Conservation (phyloP, 108 stramenopile genomes). For the Fragilaria crotonensis region DNA sequence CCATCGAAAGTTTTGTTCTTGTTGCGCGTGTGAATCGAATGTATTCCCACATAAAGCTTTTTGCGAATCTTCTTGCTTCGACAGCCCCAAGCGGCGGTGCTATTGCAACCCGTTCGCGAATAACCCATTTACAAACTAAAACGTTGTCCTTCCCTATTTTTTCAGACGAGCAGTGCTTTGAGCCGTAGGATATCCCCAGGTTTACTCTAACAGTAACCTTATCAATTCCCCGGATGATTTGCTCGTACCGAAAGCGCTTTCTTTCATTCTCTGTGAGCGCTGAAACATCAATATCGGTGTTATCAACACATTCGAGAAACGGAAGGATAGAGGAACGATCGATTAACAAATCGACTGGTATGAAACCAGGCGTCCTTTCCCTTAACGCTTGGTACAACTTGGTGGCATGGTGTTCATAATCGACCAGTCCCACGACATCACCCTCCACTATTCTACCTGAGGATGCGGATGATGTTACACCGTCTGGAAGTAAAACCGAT, state of each 20-base stretch:
- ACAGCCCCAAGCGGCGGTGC: neutral
- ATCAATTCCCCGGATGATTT: conserved; percentile 39
- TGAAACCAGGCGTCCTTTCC: too few relatives aligned
- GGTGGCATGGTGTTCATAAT: conserved; percentile 15
- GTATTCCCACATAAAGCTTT: conserved; percentile 46
- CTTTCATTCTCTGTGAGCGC: conserved; percentile 17
- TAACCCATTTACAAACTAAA: conserved; percentile 41
- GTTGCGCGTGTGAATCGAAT: conserved; percentile 45
- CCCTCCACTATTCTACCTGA: conserved; percentile 43
- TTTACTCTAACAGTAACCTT: conserved; percentile 36
- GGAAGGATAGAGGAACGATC: conserved; percentile 32
- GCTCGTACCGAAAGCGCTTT: conserved; percentile 30
- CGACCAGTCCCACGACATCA: conserved; percentile 40
- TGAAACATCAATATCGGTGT: conserved; percentile 13
- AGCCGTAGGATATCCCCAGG: conserved; percentile 23
- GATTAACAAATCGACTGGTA: conserved; percentile 47
- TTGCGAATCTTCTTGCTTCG: neutral
- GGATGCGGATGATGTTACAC: conserved; percentile 7
- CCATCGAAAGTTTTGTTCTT: conserved; percentile 67
- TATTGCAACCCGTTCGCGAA: conserved; percentile 41
- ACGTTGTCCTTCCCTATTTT: neutral
- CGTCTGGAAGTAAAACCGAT: conserved; percentile 13
- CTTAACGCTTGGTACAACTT: conserved; percentile 1
- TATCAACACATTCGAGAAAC: conserved; percentile 29
- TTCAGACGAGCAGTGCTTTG: too few relatives aligned